Conservation (phyloP, 129 eudicot species). For the Tagetes erecta region DNA sequence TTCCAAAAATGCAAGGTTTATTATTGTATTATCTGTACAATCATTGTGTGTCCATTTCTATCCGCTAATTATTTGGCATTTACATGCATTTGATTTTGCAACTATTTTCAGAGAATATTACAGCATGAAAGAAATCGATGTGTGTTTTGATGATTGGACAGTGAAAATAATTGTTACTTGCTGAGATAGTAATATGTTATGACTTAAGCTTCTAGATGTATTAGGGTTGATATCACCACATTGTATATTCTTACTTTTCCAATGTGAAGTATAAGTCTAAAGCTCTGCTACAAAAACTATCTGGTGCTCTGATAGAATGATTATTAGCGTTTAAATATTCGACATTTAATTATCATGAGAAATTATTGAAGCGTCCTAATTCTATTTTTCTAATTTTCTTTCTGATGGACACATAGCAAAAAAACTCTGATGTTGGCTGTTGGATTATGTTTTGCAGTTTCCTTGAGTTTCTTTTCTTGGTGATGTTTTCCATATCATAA, state of each 20-base stretch:
- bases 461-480: background rate
- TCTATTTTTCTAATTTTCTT: background rate
- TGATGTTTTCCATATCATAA: background rate
- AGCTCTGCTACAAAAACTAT: background rate
- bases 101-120: background rate
- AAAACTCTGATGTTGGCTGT: background rate
- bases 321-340: background rate
- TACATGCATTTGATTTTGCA: background rate
- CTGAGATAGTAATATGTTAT: background rate
- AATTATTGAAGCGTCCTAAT: background rate
- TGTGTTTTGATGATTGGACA: background rate
- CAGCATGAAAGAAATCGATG: background rate
- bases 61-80: conserved; percentile 1
- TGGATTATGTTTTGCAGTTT: background rate
- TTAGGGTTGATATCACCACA: background rate
- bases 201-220: background rate
- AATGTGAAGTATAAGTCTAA: background rate
- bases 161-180: background rate
- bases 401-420: background rate
- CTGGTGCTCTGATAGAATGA: background rate
- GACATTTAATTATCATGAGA: background rate
- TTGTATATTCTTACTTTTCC: background rate
- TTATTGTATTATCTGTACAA: background rate
- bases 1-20: conserved; percentile 5
- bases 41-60: background rate